Evolutionary conservation across 305 asterid genomes (phyloP).

Genomic region (Salvia sclarea): DNA sequence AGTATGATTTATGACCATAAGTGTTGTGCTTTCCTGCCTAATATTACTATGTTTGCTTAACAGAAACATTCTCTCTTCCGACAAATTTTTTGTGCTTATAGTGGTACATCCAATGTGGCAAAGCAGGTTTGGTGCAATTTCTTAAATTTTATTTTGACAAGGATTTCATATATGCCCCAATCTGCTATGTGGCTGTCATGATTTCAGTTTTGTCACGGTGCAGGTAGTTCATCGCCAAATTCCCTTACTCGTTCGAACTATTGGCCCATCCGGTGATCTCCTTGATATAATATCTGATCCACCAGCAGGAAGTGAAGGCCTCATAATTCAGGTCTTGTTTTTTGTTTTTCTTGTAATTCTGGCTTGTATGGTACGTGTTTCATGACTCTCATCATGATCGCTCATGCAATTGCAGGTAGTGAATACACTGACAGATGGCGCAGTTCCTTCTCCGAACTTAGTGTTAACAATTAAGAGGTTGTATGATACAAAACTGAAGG

Average conservation of each 20-base stretch:
- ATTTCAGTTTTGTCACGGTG: constrained; percentile 36
- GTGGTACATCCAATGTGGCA: constrained; percentile 58
- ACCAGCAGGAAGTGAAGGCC: constrained; percentile 84
- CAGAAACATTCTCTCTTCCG: constrained; percentile 93
- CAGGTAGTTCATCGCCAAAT: constrained; percentile 92
- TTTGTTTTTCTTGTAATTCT: constrained; percentile 13
- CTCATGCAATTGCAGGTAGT: constrained; percentile 67
- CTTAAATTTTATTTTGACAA: constrained; percentile 5
- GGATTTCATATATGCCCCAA: constrained; percentile 21
- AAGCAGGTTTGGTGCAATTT: constrained; percentile 68
- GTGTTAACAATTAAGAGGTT: constrained; percentile 66
- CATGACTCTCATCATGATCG: constrained; percentile 34
- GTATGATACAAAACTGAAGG: constrained; percentile 81
- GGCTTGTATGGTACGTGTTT: constrained; percentile 32
- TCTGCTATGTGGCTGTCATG: constrained; percentile 25
- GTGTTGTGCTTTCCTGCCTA: constrained; percentile 24
- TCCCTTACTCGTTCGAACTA: constrained; percentile 90
- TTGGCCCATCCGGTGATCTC: constrained; percentile 83
- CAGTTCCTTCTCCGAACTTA: constrained; percentile 75
- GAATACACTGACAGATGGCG: constrained; percentile 85
- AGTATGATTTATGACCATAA: constrained; percentile 2
- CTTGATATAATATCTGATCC: constrained; percentile 79
- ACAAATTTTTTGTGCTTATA: constrained; percentile 69
- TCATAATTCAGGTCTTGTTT: constrained; percentile 67
- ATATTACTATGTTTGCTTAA: constrained; percentile 33